Evolutionary conservation across 257 asterid species (phyloP).

Genomic region (Salvia splendens): DNA sequence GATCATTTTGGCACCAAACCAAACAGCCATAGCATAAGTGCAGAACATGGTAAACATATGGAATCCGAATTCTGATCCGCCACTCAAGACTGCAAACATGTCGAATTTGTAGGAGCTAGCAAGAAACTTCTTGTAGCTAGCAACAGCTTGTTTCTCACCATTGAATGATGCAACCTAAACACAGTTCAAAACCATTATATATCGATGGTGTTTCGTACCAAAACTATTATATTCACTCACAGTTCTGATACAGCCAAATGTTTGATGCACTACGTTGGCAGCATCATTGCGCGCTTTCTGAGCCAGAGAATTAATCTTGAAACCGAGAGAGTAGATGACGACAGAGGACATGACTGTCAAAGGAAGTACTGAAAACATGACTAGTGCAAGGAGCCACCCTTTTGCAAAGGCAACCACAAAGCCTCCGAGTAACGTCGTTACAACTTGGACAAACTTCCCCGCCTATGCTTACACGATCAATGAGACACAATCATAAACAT

Average conservation of each 20-base stretch:
- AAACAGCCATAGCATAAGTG: slow-evolving; percentile 41
- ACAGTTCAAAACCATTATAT: not conserved
- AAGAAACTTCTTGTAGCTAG: slow-evolving; percentile 39
- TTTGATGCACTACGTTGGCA: slow-evolving; percentile 46
- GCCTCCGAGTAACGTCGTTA: slow-evolving; percentile 40
- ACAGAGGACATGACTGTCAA: slow-evolving; percentile 32
- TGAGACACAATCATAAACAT: not conserved
- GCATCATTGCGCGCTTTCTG: slow-evolving; percentile 42
- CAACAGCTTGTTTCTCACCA: slow-evolving; percentile 47
- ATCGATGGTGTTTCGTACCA: no score
- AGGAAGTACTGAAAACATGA: slow-evolving; percentile 38
- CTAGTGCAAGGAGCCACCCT: slow-evolving; percentile 53
- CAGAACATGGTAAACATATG: slow-evolving; percentile 25
- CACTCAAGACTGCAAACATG: slow-evolving; percentile 30
- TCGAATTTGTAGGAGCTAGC: slow-evolving; percentile 37
- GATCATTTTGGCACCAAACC: slow-evolving; percentile 53
- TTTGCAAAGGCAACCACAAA: slow-evolving; percentile 41
- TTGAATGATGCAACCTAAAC: slow-evolving; percentile 54
- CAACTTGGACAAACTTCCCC: slow-evolving; percentile 42
- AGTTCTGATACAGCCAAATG: slow-evolving; percentile 49
- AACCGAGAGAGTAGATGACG: slow-evolving; percentile 24
- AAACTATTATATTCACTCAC: slow-evolving; percentile 24
- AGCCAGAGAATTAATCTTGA: slow-evolving; percentile 30
- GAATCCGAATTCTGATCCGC: slow-evolving; percentile 43
- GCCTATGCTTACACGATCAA: slow-evolving; percentile 34